A percentile compares a stretch with the other conserved stretches of the same genome.
phyloP scores from a whole-genome alignment of 805 yeast genomes.

The Yarrowia osloensis region DNA sequence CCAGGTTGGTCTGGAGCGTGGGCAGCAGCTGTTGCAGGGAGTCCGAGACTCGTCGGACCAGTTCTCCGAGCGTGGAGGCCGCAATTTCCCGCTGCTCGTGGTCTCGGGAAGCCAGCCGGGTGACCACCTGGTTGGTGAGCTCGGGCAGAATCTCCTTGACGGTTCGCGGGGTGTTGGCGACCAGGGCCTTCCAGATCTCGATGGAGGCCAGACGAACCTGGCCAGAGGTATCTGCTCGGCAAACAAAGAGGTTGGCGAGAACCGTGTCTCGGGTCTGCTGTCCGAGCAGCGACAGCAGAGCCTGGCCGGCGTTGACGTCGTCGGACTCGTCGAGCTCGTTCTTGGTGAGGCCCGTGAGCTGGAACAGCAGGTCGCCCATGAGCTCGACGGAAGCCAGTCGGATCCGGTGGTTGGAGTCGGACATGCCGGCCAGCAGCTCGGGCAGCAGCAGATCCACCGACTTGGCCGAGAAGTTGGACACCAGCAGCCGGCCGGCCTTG shows the following conservation, averaged over 20 bases:
- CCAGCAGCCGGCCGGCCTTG: conserved; percentile 90
- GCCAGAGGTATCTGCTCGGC: conserved; percentile 89
- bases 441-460: conserved; percentile 93
- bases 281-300: conserved; percentile 78
- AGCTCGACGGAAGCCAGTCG: conserved; percentile 92
- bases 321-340: conserved; percentile 52
- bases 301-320: conserved; percentile 47
- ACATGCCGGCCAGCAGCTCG: conserved; percentile 86
- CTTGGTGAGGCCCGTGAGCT: conserved; percentile 84
- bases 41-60: conserved; percentile 86
- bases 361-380: conserved; percentile 91
- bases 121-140: conserved; percentile 75
- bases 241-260: conserved; percentile 81
- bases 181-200: conserved; percentile 96
- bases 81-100: conserved; percentile 80
- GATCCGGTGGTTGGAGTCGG: conserved; percentile 80
- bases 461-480: conserved; percentile 83
- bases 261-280: conserved; percentile 84
- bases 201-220: conserved; percentile 85
- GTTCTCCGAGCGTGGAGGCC: conserved; percentile 90
- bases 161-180: conserved; percentile 92
- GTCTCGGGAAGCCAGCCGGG: conserved; percentile 79
- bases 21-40: conserved; percentile 85
- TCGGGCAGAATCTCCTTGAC: conserved; percentile 89
- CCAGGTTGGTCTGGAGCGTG: conserved; percentile 63